These are phyloP conservation scores for Lablab purpureus DNA, from an alignment of 306 rosid species.

Conservation along the genomic window DNA sequence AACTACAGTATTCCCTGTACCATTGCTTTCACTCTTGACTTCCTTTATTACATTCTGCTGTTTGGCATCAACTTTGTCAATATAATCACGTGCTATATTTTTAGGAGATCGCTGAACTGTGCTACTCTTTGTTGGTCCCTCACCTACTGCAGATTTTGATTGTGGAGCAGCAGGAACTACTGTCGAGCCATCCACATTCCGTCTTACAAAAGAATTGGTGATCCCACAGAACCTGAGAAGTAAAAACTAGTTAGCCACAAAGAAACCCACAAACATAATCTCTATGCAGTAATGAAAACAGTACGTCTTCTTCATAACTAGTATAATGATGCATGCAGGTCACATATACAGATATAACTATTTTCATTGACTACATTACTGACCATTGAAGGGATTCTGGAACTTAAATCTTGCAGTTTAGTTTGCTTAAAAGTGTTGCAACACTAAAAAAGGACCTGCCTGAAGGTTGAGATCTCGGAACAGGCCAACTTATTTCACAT, in stretches of 20 bases:
- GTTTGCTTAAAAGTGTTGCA: neutral
- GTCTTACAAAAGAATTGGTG: slow-evolving; percentile 70
- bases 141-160: slow-evolving; percentile 49
- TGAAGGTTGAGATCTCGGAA: slow-evolving; percentile 33
- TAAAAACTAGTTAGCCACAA: slow-evolving; percentile 40
- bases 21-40: slow-evolving; percentile 64
- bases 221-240: slow-evolving; percentile 83
- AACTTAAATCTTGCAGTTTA: slow-evolving; percentile 20
- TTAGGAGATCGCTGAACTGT: slow-evolving; percentile 46
- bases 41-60: slow-evolving; percentile 61
- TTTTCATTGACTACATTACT: slow-evolving; percentile 12
- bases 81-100: slow-evolving; percentile 48
- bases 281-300: slow-evolving; percentile 1
- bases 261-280: slow-evolving; percentile 35
- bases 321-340: neutral
- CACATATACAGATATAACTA: neutral
- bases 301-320: neutral
- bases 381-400: neutral
- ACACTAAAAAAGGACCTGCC: neutral
- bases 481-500: slow-evolving; percentile 10
- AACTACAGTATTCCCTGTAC: slow-evolving; percentile 54
- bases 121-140: slow-evolving; percentile 53
- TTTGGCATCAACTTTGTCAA: slow-evolving; percentile 55
- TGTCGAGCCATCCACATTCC: slow-evolving; percentile 60
- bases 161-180: slow-evolving; percentile 52